Evolutionary conservation across 208 protist genomes (phyloP).

Genomic region (Sergeia podlipaevii): DNA sequence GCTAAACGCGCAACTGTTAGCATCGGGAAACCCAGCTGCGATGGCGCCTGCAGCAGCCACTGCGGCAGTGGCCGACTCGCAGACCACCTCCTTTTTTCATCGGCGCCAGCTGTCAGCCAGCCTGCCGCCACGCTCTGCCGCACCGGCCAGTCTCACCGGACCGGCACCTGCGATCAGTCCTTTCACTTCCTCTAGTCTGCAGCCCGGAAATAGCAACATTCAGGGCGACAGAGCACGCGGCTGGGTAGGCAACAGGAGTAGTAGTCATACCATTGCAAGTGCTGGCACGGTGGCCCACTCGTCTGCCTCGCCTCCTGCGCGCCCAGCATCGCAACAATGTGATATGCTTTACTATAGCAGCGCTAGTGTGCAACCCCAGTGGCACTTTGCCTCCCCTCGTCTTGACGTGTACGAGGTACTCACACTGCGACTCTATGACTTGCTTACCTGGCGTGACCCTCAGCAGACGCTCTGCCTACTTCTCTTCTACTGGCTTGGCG

Average conservation of each 20-base stretch:
- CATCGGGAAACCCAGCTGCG: not conserved
- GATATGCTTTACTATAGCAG: not conserved
- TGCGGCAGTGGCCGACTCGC: not conserved
- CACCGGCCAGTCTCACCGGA: too few relatives aligned
- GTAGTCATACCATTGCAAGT: too few relatives aligned
- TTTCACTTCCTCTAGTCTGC: too few relatives aligned
- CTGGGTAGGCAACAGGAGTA: not conserved
- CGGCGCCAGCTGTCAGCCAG: too few relatives aligned
- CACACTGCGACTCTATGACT: conserved; percentile 22
- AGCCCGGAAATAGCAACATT: too few relatives aligned
- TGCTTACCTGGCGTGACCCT: conserved; percentile 24
- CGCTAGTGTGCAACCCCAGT: too few relatives aligned
- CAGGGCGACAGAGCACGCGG: too few relatives aligned
- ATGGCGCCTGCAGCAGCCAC: not conserved
- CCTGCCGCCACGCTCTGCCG: too few relatives aligned
- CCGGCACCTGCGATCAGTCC: too few relatives aligned
- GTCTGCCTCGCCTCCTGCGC: not conserved
- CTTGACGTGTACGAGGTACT: conserved; percentile 20
- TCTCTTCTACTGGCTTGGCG: conserved; percentile 6
- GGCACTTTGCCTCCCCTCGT: not conserved
- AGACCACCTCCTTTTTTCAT: too few relatives aligned
- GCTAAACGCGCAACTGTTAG: not conserved
- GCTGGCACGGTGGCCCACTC: too few relatives aligned
- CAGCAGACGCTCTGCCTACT: conserved; percentile 21
- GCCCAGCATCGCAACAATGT: not conserved